Base-by-base conservation (phyloP, 1,284 basidiomycete species). In the Blastosporella zonata region DNA sequence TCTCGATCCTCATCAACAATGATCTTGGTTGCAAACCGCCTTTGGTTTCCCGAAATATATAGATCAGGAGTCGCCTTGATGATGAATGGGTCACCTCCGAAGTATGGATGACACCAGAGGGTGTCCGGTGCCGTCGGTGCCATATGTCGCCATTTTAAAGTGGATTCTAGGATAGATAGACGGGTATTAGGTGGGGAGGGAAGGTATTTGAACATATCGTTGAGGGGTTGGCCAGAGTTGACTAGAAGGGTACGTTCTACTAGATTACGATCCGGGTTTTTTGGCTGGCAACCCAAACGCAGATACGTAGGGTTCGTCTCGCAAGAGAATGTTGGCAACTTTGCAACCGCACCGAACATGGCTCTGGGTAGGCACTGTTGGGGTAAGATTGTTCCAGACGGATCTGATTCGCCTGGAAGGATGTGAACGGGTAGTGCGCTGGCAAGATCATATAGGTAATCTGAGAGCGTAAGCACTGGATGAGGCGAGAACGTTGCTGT, bases 41-140 rank as follows among this genome's bases (percentile, higher is more conserved):
- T 85, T 70, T 98, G 96, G 56, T 93, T 93, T 20, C 97, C 96
- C n/a, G 97, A 75, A 55, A 97, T 75, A 63, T 97, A 96, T 27
- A 99, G 67, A 63, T 97, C 83, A 7, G 97, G 97, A 6, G 90
- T 86, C 61, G 87, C 77, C 21, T 74, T 66, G 33, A 99, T 74
- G 49, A 97, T 77, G 68, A 99, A 99, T 0, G 97, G 97, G 65
- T 99, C 97, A 7, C 73, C 71, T 31, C 82, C 77, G 44, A 90
- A 84, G 71, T 90, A 98, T 7, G 97, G 97, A 65, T 97, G 96
- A 62, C 96, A 97, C 93, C 94, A 98, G 1, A 99, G 77, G 1
- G 97, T 99, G 67, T 99, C 97, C 10, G 97, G 97, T 10, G 96
- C 94, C 1, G 96, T 99, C 0, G 97, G 97, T 8, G 97, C 96